These are phyloP conservation scores for Oryza glumipatula DNA, from an alignment of 176 grass and related monocot species.

Conservation along the genomic window DNA sequence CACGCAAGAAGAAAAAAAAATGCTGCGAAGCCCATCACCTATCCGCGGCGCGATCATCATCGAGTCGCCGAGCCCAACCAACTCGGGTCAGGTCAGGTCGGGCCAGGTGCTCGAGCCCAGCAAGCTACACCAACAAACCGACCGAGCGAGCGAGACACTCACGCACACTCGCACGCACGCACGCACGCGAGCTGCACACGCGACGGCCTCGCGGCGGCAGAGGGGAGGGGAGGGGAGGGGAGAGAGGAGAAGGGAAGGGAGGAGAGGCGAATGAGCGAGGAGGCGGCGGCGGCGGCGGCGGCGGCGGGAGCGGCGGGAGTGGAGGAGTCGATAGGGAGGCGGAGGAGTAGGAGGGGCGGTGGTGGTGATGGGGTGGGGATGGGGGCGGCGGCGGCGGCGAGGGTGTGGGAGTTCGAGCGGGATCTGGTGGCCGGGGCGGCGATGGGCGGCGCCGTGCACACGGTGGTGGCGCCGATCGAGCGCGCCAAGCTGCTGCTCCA, in stretches of 20 bases:
- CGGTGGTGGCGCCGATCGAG: constrained; percentile 98
- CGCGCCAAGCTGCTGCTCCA: constrained; percentile 96
- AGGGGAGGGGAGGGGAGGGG: not conserved
- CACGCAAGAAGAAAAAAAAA: not conserved
- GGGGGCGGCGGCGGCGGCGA: not conserved
- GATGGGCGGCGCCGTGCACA: constrained; percentile 95
- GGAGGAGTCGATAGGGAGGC: constrained; percentile 57
- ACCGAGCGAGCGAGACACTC: not conserved
- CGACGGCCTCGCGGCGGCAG: not conserved
- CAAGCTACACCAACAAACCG: not conserved
- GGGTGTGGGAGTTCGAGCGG: constrained; percentile 84
- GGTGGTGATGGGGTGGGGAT: not conserved
- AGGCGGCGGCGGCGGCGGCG: constrained; percentile 34
- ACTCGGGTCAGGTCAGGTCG: not conserved
- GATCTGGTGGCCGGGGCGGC: constrained; percentile 91
- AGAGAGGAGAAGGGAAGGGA: not conserved
- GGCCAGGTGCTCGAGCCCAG: not conserved
- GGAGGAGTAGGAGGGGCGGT: constrained; percentile 15
- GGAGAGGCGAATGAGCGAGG: constrained; percentile 55
- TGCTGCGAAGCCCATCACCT: not conserved
- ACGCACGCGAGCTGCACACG: not conserved
- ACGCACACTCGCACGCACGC: not conserved
- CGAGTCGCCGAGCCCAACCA: constrained; percentile 21
- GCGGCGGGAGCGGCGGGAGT: constrained; percentile 33
- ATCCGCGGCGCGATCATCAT: not conserved